These are phyloP conservation scores for Tremellales sp. DNA, from an alignment of 1,284 basidiomycete genomes.

Conservation along the genomic window DNA sequence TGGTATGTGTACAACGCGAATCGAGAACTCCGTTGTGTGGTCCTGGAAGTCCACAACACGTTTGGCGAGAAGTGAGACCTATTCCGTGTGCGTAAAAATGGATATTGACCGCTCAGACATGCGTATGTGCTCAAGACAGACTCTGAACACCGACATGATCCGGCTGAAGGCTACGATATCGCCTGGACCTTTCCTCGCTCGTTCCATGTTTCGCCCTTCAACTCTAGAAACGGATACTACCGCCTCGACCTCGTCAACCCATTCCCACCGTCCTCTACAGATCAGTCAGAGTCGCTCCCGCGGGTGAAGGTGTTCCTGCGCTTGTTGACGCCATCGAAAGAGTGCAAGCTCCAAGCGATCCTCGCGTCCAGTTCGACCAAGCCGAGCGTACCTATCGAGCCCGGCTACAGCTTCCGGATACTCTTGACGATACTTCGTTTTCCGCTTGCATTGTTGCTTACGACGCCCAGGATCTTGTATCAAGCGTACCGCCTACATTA, in stretches of 20 bases:
- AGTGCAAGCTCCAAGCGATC: slow-evolving; percentile 54
- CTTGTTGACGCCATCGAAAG: slow-evolving; percentile 32
- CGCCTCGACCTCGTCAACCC: slow-evolving; percentile 53
- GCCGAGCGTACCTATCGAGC: slow-evolving; percentile 50
- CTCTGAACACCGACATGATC: slow-evolving; percentile 9
- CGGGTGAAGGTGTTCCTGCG: slow-evolving; percentile 33
- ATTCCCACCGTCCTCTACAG: slow-evolving; percentile 26
- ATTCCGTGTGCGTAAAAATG: background rate
- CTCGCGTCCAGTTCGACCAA: slow-evolving; percentile 50
- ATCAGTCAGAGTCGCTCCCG: slow-evolving; percentile 10
- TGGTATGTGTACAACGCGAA: slow-evolving; percentile 60
- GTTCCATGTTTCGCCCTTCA: slow-evolving; percentile 79
- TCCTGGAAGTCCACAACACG: slow-evolving; percentile 75
- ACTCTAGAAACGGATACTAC: slow-evolving; percentile 68
- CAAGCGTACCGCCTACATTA: slow-evolving; percentile 68
- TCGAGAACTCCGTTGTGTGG: slow-evolving; percentile 51
- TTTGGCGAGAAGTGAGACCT: slow-evolving; percentile 66
- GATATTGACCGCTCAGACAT: slow-evolving; percentile 14
- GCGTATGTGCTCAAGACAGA: slow-evolving; percentile 19
- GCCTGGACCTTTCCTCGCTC: slow-evolving; percentile 67
- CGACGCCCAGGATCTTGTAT: slow-evolving; percentile 61
- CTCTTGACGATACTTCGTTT: slow-evolving; percentile 51
- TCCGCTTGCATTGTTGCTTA: slow-evolving; percentile 60
- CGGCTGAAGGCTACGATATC: slow-evolving; percentile 52
- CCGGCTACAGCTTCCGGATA: slow-evolving; percentile 36